These are phyloP conservation scores for Metarhizium album DNA, from an alignment of 2,329 filamentous ascomycete genomes.

Conservation along the genomic window DNA sequence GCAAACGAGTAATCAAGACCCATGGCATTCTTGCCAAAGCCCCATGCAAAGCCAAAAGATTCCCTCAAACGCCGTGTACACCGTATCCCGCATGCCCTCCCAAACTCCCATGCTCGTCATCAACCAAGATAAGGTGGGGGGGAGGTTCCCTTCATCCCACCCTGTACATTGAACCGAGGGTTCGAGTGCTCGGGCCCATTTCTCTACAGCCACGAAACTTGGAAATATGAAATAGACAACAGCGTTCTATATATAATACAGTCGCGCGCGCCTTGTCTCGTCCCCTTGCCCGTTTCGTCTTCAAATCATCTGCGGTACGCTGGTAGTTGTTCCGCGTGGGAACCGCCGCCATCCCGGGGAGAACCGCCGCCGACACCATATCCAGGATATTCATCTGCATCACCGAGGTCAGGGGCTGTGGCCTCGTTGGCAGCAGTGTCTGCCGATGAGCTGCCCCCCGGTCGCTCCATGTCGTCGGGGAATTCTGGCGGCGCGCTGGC, in stretches of 20 bases:
- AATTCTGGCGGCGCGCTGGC: conserved; percentile 53
- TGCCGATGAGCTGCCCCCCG: conserved; percentile 18
- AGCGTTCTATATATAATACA: not conserved
- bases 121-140: not conserved
- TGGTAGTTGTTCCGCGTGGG: conserved; percentile 23
- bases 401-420: conserved; percentile 46
- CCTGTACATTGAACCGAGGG: not conserved
- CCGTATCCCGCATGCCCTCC: not conserved
- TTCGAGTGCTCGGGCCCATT: not conserved
- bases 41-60: not conserved
- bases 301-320: conserved; percentile 27
- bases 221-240: not conserved
- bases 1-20: no score
- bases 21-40: not conserved
- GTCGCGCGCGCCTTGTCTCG: not conserved
- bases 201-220: not conserved
- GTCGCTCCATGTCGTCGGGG: conserved; percentile 38
- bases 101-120: not conserved
- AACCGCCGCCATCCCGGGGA: conserved; percentile 6
- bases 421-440: conserved; percentile 25
- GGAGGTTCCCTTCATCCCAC: not conserved
- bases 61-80: not conserved
- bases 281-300: not conserved
- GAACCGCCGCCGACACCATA: conserved; percentile 18
- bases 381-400: conserved; percentile 34